Evolutionary conservation across 768 basidiomycete genomes (phyloP).

Genomic region (Xerocomus potaroensis): DNA sequence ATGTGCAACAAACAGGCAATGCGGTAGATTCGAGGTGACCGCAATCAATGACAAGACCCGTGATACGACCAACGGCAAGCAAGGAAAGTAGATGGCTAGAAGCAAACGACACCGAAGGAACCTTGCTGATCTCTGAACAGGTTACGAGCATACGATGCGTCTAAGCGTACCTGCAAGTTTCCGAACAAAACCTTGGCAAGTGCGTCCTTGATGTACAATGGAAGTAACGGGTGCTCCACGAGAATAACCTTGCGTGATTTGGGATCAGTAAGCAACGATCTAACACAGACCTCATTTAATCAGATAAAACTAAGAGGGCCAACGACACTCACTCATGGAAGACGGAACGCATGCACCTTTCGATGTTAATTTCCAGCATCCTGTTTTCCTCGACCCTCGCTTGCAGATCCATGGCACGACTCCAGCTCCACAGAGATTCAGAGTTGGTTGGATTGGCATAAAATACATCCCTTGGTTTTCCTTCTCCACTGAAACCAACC

Average conservation of each 20-base stretch:
- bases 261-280: constrained; percentile 90
- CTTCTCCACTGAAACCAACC: constrained; percentile 96
- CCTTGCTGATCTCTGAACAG: constrained; percentile 40
- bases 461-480: constrained; percentile 86
- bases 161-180: constrained; percentile 65
- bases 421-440: constrained; percentile 56
- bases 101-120: constrained; percentile 92
- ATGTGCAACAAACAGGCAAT: constrained; percentile 62
- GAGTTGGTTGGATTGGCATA: constrained; percentile 44
- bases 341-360: constrained; percentile 66
- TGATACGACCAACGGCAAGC: constrained; percentile 82
- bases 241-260: constrained; percentile 94
- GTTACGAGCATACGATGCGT: not conserved
- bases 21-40: constrained; percentile 89
- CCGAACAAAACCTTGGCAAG: constrained; percentile 85
- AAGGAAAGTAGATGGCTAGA: constrained; percentile 83
- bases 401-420: constrained; percentile 46
- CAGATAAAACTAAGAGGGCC: not conserved
- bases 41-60: constrained; percentile 90
- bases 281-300: constrained; percentile 33
- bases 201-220: constrained; percentile 82
- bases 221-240: constrained; percentile 85
- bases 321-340: constrained; percentile 69
- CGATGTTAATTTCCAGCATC: constrained; percentile 64
- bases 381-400: constrained; percentile 72